phyloP scores from a whole-genome alignment of 2,329 filamentous ascomycete genomes.

The Fusarium stilboides region DNA sequence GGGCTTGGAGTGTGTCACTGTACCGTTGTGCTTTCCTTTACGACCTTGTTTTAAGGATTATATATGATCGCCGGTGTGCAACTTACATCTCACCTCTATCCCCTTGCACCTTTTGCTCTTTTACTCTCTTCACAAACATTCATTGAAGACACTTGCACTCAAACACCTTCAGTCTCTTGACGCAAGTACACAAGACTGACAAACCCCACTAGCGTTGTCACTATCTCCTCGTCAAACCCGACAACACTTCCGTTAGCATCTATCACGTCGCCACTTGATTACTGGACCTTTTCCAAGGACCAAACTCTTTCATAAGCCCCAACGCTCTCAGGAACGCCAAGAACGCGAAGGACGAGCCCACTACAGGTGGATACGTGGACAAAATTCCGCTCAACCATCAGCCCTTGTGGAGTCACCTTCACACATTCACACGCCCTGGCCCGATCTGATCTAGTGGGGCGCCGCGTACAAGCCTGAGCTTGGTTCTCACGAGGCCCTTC shows the following conservation, averaged over 20 bases:
- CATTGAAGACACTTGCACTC: neutral
- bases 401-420: conserved; percentile 49
- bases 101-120: conserved; percentile 24
- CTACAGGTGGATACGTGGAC: conserved; percentile 45
- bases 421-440: conserved; percentile 44
- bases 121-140: conserved; percentile 6
- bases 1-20: conserved; percentile 45
- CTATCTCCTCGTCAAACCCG: conserved; percentile 25
- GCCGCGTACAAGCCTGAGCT: conserved; percentile 46
- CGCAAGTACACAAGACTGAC: conserved; percentile 21
- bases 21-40: conserved; percentile 40
- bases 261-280: conserved; percentile 30
- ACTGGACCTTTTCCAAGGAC: conserved; percentile 25
- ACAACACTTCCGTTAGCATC: conserved; percentile 22
- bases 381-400: conserved; percentile 49
- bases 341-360: conserved; percentile 39
- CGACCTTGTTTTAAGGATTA: conserved; percentile 46
- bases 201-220: conserved; percentile 32
- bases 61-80: conserved; percentile 47
- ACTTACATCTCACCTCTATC: conserved; percentile 16
- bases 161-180: neutral
- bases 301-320: conserved; percentile 34
- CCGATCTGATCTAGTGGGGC: conserved; percentile 52
- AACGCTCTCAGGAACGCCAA: conserved; percentile 46
- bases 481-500: conserved; percentile 41